phyloP scores from a whole-genome alignment of 2,329 filamentous ascomycete genomes.

The Chaetothyriales sp. region DNA sequence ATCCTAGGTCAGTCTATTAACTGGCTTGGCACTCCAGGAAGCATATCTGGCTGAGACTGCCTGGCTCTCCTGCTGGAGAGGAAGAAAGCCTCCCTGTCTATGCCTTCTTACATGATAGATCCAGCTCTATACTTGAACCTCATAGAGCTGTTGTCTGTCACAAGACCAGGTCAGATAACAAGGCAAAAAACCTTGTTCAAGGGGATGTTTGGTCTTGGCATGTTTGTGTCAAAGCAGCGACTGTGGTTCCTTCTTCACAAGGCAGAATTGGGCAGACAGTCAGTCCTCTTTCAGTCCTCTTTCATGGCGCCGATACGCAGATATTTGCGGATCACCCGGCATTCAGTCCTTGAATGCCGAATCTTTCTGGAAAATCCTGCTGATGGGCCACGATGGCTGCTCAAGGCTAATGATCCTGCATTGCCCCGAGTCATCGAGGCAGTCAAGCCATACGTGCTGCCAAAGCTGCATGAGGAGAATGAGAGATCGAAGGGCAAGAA shows the following conservation, averaged over 20 bases:
- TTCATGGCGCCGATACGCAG: slow-evolving; percentile 17
- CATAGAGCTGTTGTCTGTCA: not conserved
- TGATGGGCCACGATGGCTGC: slow-evolving; percentile 67
- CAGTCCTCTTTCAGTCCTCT: no score
- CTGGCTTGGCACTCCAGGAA: not conserved
- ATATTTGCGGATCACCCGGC: slow-evolving; percentile 85
- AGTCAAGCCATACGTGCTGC: slow-evolving; percentile 71
- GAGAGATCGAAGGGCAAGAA: slow-evolving; percentile 42
- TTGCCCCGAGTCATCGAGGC: slow-evolving; percentile 71
- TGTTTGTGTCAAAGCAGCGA: no score
- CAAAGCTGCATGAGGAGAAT: slow-evolving; percentile 79
- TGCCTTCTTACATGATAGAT: not conserved
- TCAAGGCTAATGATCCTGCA: slow-evolving; percentile 59
- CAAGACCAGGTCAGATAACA: not conserved
- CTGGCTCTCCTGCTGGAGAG: not conserved
- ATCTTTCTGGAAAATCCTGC: slow-evolving; percentile 90
- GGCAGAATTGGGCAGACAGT: not conserved
- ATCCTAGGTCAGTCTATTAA: not conserved
- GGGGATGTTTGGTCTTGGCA: no score
- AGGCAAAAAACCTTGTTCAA: not conserved
- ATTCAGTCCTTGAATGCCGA: slow-evolving; percentile 88
- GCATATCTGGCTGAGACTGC: no score
- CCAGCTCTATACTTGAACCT: not conserved
- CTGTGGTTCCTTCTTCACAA: not conserved
- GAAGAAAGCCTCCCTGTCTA: not conserved